A percentile compares a stretch with the other conserved stretches of the same genome.
Evolutionary conservation across 306 rosid genomes (phyloP).

Genomic region (Prunus salicina): DNA sequence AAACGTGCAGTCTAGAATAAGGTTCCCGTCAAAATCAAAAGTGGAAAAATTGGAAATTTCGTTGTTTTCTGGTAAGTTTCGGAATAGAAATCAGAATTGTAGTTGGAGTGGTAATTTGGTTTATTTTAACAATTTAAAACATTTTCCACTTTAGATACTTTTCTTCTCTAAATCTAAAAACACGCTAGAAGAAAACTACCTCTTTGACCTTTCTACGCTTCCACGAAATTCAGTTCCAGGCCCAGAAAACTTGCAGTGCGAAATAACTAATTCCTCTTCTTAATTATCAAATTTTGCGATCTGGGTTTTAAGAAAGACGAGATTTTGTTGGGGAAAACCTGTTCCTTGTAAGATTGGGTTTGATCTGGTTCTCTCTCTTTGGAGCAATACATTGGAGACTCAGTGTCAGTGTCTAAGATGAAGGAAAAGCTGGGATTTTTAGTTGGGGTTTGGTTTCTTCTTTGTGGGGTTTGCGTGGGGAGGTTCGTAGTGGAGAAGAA

Average conservation of each 20-base stretch:
- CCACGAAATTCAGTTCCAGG: conserved; percentile 23
- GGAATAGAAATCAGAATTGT: not conserved
- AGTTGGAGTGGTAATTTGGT: not conserved
- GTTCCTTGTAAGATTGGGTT: not conserved
- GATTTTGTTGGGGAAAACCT: not conserved
- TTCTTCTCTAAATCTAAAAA: not conserved
- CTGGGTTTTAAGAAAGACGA: conserved; percentile 23
- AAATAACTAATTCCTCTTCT: conserved; percentile 16
- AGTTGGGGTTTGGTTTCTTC: conserved; percentile 44
- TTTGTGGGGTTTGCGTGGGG: conserved; percentile 52
- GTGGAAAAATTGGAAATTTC: not conserved
- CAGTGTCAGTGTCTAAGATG: conserved; percentile 29
- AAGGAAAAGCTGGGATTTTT: conserved; percentile 38
- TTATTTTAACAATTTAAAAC: conserved; percentile 6
- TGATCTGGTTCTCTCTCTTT: conserved; percentile 29
- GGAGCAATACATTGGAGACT: not conserved
- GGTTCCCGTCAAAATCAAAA: not conserved
- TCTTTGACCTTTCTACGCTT: conserved; percentile 15
- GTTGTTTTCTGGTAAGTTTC: not conserved
- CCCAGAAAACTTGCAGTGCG: conserved; percentile 17
- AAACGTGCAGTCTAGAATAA: not conserved
- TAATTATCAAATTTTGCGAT: conserved; percentile 19
- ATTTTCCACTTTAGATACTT: conserved; percentile 25
- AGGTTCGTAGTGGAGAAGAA: conserved; percentile 97
- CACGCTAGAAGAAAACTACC: not conserved